These are phyloP conservation scores for Syzygium grande DNA, from an alignment of 345 rosid species.

Conservation along the genomic window DNA sequence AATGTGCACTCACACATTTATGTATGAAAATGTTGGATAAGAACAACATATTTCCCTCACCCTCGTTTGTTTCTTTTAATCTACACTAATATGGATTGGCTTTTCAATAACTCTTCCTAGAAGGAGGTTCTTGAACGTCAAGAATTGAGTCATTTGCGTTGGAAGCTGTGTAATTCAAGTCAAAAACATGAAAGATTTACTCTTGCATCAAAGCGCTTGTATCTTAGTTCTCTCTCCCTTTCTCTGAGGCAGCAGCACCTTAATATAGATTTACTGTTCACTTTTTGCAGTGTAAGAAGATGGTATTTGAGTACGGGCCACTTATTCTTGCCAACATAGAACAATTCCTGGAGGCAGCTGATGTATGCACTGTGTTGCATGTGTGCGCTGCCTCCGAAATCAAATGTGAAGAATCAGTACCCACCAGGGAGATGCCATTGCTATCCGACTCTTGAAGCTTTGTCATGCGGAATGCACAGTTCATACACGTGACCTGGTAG, in stretches of 20 bases:
- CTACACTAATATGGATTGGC: neutral
- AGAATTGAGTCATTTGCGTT: neutral
- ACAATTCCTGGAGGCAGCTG: slow-evolving; percentile 64
- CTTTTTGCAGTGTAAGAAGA: slow-evolving; percentile 65
- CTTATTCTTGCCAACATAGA: slow-evolving; percentile 53
- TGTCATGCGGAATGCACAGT: neutral
- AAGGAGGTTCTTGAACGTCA: neutral
- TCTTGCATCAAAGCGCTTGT: neutral
- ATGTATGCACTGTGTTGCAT: slow-evolving; percentile 54
- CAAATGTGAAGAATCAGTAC: slow-evolving; percentile 1
- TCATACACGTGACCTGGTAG: neutral
- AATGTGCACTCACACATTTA: neutral
- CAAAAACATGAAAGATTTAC: neutral
- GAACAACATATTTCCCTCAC: neutral
- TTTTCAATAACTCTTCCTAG: neutral
- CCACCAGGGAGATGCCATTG: neutral
- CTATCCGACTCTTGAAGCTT: slow-evolving; percentile 28
- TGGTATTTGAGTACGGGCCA: slow-evolving; percentile 91
- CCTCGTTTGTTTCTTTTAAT: neutral
- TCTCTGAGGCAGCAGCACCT: neutral
- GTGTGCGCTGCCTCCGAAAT: slow-evolving; percentile 27
- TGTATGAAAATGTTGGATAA: neutral
- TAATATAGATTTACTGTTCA: neutral
- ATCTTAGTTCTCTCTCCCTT: neutral
- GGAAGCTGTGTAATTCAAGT: neutral